Base-by-base conservation (phyloP, 2,329 filamentous ascomycete genomes). In the Aspergillus tanneri region DNA sequence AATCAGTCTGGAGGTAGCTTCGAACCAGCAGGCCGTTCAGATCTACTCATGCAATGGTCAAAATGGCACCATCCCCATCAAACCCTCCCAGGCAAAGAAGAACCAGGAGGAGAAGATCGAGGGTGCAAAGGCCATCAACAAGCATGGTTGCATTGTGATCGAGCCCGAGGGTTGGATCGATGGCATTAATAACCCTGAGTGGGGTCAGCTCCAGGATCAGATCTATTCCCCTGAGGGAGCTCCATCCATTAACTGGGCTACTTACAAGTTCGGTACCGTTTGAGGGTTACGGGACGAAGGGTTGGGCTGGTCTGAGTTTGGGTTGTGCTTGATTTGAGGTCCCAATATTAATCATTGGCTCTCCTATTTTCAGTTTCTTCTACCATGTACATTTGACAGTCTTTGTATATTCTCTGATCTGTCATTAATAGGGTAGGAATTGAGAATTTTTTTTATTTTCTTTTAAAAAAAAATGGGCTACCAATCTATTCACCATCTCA, bases 101-200 rank as follows among this genome's bases (percentile, higher is more conserved):
- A 83, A 80, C 47, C 77, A 79, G 72, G 76, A 76, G n/a, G 77
- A 77, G 55, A 75, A 74, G n/a, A 73, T 77, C 32, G 66, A 72
- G 8, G 60, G 68, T 57, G 73, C 64, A 55, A 67, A 63, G 66
- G 59, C 67, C 73, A 59, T 80, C 65, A 57, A 76, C 65, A 53
- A 91, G 74, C 89, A 90, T 64, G 90, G 89, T 24, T 96, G 92
- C 69, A 64, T 96, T 21, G 92, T 96, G 40, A 80, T 96, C 69
- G 92, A 96, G 74, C 88, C 93, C 10, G 83, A 96, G 77, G 90
- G 93, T 68, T 96, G 84, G 82, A 95, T 96, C 63, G 91, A 95
- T 66, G 90, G 80, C 21, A 93, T 97, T 72, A 96, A 96, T 72
- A 82, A 95, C 60, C 91, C 91, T 0, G 82, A 90, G 69, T 96